Percentiles rank a stretch among this genome's conserved stretches.
Evolutionary conservation across 768 basidiomycete genomes (phyloP).

Genomic region (Neoboletus magnificus): DNA sequence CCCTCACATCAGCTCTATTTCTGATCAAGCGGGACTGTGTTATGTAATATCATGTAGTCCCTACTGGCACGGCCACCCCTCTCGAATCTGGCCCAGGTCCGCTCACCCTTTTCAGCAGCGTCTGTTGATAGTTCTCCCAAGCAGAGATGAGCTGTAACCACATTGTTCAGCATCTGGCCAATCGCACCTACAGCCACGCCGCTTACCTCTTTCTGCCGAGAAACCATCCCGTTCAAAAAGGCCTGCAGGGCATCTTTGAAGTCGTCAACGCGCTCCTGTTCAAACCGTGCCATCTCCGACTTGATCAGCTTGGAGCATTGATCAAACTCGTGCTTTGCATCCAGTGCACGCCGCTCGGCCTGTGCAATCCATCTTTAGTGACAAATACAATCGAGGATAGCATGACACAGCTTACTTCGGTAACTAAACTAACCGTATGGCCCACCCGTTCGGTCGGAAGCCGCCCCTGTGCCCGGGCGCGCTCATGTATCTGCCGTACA

Average conservation of each 20-base stretch:
- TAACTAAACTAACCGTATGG: slow-evolving; percentile 73
- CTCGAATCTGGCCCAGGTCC: neutral
- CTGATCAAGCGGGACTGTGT: slow-evolving; percentile 2
- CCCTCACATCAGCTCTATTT: neutral
- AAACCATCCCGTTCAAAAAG: slow-evolving; percentile 85
- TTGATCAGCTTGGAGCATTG: slow-evolving; percentile 86
- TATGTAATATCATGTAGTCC: slow-evolving; percentile 5
- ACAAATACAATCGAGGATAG: neutral
- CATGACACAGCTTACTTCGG: slow-evolving; percentile 54
- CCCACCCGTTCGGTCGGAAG: slow-evolving; percentile 67
- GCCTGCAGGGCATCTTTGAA: slow-evolving; percentile 82
- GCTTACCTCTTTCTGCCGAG: slow-evolving; percentile 74
- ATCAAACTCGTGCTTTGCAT: slow-evolving; percentile 87
- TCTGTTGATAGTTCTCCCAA: slow-evolving; percentile 83
- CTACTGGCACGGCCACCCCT: neutral
- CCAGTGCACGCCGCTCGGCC: slow-evolving; percentile 82
- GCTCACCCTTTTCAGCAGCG: slow-evolving; percentile 52
- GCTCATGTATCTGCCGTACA: slow-evolving; percentile 75
- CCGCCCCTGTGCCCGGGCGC: slow-evolving; percentile 72
- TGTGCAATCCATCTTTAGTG: slow-evolving; percentile 28
- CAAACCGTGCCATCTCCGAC: slow-evolving; percentile 84
- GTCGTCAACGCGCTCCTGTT: slow-evolving; percentile 89
- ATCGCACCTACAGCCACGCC: too few relatives aligned
- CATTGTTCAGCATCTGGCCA: neutral
- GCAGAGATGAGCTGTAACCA: slow-evolving; percentile 58